Base-by-base conservation (phyloP, 192 early-diverging fungal species). In the Geranomyces variabilis region DNA sequence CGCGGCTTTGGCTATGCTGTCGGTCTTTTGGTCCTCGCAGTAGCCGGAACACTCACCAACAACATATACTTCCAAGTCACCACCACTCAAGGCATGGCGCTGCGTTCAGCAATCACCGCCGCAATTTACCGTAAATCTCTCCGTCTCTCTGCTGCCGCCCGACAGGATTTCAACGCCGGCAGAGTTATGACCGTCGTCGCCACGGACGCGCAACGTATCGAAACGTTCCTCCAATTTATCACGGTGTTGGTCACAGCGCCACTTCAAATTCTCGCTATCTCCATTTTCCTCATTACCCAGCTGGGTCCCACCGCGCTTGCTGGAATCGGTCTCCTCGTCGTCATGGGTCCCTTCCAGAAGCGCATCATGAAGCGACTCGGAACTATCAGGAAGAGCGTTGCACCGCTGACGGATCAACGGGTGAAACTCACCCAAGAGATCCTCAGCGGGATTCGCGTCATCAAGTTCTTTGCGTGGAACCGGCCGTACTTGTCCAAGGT, bases 391-490 rank as follows among this genome's bases (percentile, higher is more conserved):
- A 70, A 70, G 26, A 59, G 13, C 31, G 76, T 86, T 44, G 81
- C 83, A 0, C 82, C 84, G 0, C 79, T 92, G 21, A 93, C 92
- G 12, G 92, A 93, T 74, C 77, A 75, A 30, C 89, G 92, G 63
- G 88, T 93, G 63, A 90, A 91, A 43, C 61, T 86, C 0, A 91
- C 83, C 0, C 87, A 89, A 48, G 91, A 93, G 58, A 78, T 88
- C 43, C 70, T 93, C 31, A 72, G 79, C 24, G 89, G 90, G 19
- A 93, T 92, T 76, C 85, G 90, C 24, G 84, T 91, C 43, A 86
- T 92, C 75, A 92, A 92, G 71, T 88, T 89, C 66, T 91, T 90
- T 69, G 86, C 86, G 7, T 92, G 89, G 90, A 90, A 91, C 68
- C 17, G 69, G 12, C 76, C 84, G 2, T 82, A 98, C 70, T 73